A percentile compares a stretch with the other conserved stretches of the same genome.
phyloP scores from a whole-genome alignment of 108 stramenopile species.

The Licmophora abbreviata region DNA sequence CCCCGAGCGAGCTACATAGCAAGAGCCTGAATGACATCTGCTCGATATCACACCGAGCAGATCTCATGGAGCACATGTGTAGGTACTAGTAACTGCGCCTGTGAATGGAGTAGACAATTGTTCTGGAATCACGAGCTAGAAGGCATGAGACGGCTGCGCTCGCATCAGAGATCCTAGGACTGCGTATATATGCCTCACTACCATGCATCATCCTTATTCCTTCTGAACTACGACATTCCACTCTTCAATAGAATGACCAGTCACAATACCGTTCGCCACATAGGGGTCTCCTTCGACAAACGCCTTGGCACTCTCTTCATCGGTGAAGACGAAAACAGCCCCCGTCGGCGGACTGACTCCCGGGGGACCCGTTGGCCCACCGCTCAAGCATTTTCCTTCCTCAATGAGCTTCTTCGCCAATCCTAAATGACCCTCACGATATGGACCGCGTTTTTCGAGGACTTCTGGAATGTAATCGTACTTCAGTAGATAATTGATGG shows the following conservation, averaged over 20 bases:
- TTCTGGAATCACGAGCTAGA: no score
- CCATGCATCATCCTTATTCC: conserved; percentile 22
- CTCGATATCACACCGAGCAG: no score
- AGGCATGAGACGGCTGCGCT: no score
- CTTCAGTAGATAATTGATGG: conserved; percentile 2
- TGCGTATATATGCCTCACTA: not conserved
- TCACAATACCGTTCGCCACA: conserved; percentile 67
- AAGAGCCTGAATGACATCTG: no score
- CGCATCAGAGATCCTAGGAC: not conserved
- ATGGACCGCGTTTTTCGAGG: conserved; percentile 73
- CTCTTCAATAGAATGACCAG: conserved; percentile 58
- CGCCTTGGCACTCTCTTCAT: conserved; percentile 48
- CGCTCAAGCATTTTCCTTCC: conserved; percentile 52
- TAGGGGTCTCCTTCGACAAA: conserved; percentile 75
- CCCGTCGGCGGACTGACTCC: conserved; percentile 53
- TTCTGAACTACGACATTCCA: conserved; percentile 73
- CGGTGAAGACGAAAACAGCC: conserved; percentile 70
- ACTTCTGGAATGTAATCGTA: conserved; percentile 85
- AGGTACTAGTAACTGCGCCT: no score
- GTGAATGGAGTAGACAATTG: no score
- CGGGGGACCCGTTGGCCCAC: conserved; percentile 47
- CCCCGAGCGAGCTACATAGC: no score
- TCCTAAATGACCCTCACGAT: conserved; percentile 66
- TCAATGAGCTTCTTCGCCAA: conserved; percentile 61
- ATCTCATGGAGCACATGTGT: no score